Evolutionary conservation across 2,329 filamentous ascomycete species (phyloP).

Genomic region (Fusarium graminum): DNA sequence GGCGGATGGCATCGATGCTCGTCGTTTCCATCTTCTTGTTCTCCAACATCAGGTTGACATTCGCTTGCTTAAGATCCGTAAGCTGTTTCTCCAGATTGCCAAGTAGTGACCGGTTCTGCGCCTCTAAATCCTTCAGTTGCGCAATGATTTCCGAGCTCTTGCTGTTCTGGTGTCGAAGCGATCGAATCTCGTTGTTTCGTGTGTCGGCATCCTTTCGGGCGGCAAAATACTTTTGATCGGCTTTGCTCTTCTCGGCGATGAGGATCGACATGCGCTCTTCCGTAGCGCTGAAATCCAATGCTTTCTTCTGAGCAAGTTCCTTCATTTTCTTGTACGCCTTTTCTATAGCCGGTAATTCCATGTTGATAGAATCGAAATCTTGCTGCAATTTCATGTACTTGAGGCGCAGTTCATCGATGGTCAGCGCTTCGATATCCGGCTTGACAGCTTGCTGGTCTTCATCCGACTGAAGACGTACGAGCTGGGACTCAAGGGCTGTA

Average conservation of each 20-base stretch:
- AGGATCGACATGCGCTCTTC: conserved; percentile 84
- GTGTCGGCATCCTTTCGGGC: conserved; percentile 95
- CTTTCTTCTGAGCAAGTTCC: conserved; percentile 85
- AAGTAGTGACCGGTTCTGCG: conserved; percentile 79
- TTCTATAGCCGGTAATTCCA: conserved; percentile 90
- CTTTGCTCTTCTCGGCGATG: conserved; percentile 91
- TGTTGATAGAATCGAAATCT: conserved; percentile 86
- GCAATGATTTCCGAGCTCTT: conserved; percentile 95
- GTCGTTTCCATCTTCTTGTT: conserved; percentile 81
- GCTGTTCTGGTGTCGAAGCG: conserved; percentile 82
- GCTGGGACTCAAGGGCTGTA: conserved; percentile 82
- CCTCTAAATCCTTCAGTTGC: conserved; percentile 91
- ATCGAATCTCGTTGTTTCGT: conserved; percentile 82
- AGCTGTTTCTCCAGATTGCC: conserved; percentile 93
- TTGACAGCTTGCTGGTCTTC: conserved; percentile 63
- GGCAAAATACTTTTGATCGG: conserved; percentile 97
- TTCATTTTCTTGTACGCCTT: conserved; percentile 92
- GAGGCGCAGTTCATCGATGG: conserved; percentile 77
- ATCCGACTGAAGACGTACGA: conserved; percentile 74
- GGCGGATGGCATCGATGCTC: conserved; percentile 76
- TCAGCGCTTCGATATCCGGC: conserved; percentile 67
- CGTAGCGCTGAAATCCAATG: conserved; percentile 78
- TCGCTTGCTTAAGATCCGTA: conserved; percentile 82
- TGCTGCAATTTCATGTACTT: conserved; percentile 81
- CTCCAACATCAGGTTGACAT: conserved; percentile 77